Conservation (phyloP, 202 grass and related monocot genomes). For the Saccharum hybrid region DNA sequence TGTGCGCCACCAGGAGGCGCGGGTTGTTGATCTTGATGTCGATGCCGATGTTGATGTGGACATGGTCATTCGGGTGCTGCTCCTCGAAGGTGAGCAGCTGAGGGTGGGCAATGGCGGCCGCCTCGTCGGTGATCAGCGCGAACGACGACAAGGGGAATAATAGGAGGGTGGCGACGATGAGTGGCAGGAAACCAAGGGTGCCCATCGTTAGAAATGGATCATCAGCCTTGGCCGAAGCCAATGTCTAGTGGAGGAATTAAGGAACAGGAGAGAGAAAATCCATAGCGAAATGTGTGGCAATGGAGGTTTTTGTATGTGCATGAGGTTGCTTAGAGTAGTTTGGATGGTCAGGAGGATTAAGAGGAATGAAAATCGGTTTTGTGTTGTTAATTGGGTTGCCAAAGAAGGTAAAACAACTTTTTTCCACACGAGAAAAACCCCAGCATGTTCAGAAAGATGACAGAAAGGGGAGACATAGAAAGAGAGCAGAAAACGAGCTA, state of each 20-base stretch:
- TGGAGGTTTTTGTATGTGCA: conserved; percentile 1
- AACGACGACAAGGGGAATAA: conserved; percentile 8
- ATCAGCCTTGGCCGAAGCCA: conserved; percentile 37
- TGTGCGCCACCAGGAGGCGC: conserved; percentile 52
- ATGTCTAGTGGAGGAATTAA: neutral
- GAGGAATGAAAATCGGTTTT: neutral
- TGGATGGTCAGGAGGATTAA: conserved; percentile 26
- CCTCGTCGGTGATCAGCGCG: conserved; percentile 35
- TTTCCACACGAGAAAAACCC: too few species aligned
- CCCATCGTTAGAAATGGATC: conserved; percentile 34
- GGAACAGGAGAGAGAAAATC: neutral
- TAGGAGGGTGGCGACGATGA: conserved; percentile 8
- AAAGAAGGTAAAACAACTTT: neutral
- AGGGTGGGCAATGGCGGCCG: neutral
- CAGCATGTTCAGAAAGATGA: too few species aligned
- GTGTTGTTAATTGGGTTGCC: neutral
- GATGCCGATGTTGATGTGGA: conserved; percentile 51
- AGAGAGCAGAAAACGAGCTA: too few species aligned
- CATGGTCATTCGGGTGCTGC: conserved; percentile 17
- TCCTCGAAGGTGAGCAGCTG: too few species aligned
- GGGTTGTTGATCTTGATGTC: conserved; percentile 60
- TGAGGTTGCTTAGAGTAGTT: neutral
- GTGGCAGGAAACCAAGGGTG: neutral
- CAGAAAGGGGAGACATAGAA: too few species aligned
- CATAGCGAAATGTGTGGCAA: neutral